A percentile compares a stretch with the other conserved stretches of the same genome.
phyloP scores from a whole-genome alignment of 83 land plant species.

The Picea abies region DNA sequence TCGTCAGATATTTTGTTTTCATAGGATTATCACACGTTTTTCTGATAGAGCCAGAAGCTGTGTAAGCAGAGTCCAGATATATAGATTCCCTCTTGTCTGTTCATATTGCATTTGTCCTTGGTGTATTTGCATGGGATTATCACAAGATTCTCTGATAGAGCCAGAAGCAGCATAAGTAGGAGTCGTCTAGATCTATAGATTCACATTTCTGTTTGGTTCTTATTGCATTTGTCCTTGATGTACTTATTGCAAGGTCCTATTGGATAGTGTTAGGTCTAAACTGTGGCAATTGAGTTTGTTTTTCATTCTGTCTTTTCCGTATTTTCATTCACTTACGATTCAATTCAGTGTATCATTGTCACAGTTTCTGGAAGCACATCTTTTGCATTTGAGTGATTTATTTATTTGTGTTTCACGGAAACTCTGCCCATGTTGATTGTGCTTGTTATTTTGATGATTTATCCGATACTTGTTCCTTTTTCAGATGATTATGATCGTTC shows the following conservation, averaged over 20 bases:
- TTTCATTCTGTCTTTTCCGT: not conserved
- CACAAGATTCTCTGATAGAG: not conserved
- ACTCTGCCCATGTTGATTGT: not conserved
- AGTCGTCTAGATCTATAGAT: too few relatives aligned
- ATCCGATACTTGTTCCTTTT: not conserved
- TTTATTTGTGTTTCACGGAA: not conserved
- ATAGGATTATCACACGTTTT: too few relatives aligned
- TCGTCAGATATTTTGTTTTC: too few relatives aligned
- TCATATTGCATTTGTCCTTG: not conserved
- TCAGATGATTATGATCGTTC: conserved; percentile 51
- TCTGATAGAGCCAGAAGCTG: too few relatives aligned
- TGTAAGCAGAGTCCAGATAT: too few relatives aligned
- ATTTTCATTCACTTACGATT: not conserved
- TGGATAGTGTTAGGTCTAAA: too few relatives aligned
- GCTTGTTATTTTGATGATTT: not conserved
- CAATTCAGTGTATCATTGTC: not conserved
- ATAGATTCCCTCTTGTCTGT: too few relatives aligned
- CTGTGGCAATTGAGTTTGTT: not conserved
- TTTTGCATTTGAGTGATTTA: not conserved
- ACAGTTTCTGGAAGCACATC: not conserved
- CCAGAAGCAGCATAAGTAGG: not conserved
- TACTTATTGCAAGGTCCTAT: too few relatives aligned
- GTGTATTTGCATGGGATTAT: not conserved
- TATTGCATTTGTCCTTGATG: too few relatives aligned
- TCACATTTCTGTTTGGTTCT: too few relatives aligned